Evolutionary conservation across 2,329 filamentous ascomycete genomes (phyloP).

Genomic region (Botrytis medusae): DNA sequence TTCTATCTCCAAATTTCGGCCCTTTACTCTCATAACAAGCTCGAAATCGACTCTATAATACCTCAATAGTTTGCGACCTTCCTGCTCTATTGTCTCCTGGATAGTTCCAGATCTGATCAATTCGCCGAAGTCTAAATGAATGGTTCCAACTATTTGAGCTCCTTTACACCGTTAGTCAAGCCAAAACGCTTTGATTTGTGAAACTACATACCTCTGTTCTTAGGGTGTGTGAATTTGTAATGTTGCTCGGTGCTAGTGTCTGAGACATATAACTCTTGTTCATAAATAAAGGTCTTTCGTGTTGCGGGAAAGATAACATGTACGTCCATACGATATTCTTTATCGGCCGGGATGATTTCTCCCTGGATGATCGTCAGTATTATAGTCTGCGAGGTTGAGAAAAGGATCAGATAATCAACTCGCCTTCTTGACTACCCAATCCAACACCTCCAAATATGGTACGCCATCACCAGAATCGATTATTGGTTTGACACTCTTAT

Average conservation of each 20-base stretch:
- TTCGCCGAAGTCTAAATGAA: conserved; percentile 1
- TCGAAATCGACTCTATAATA: conserved; percentile 5
- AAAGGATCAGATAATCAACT: background rate
- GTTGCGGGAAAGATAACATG: background rate
- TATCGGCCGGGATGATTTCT: background rate
- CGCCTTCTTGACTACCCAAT: conserved; percentile 14
- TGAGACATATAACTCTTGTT: conserved; percentile 14
- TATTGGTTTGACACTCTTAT: background rate
- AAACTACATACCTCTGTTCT: conserved; percentile 6
- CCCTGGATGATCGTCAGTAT: background rate
- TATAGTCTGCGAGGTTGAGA: background rate
- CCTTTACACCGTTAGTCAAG: background rate
- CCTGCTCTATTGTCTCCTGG: background rate
- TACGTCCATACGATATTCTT: conserved; percentile 2
- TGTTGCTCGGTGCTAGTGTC: conserved; percentile 7
- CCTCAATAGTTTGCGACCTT: background rate
- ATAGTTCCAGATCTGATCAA: background rate
- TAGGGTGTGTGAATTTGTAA: conserved; percentile 3
- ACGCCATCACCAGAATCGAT: background rate
- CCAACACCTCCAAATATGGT: background rate
- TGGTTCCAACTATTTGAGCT: background rate
- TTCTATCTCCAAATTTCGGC: conserved; percentile 8
- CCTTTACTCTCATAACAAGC: background rate
- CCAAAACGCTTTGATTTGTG: background rate
- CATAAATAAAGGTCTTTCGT: background rate